These are phyloP conservation scores for Fraxinus ornus DNA, from an alignment of 305 asterid genomes.

Conservation along the genomic window DNA sequence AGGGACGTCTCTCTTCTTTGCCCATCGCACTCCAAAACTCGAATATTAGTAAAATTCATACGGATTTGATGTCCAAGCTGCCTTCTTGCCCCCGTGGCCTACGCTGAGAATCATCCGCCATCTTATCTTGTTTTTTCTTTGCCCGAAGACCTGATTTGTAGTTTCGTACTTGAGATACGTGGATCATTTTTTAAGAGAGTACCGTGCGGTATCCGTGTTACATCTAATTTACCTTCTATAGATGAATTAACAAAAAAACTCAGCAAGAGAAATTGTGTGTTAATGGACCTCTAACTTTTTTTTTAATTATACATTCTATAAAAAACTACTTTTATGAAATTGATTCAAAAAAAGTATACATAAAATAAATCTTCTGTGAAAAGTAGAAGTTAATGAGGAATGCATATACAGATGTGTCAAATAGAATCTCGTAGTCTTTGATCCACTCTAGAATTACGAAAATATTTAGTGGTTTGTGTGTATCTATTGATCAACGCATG, in stretches of 20 bases:
- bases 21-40: constrained; percentile 22
- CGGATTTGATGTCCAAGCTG: constrained; percentile 24
- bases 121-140: constrained; percentile 3
- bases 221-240: too few relatives aligned
- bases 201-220: too few relatives aligned
- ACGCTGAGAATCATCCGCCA: too few relatives aligned
- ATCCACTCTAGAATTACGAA: background rate
- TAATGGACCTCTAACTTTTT: background rate
- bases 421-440: background rate
- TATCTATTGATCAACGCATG: background rate
- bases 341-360: background rate
- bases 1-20: constrained; percentile 10
- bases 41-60: constrained; percentile 44
- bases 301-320: background rate
- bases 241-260: too few relatives aligned
- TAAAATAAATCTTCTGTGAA: too few relatives aligned
- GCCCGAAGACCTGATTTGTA: background rate
- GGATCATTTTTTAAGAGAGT: too few relatives aligned
- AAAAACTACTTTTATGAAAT: too few relatives aligned
- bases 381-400: background rate
- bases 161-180: background rate
- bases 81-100: constrained; percentile 22
- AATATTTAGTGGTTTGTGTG: background rate
- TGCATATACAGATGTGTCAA: background rate
- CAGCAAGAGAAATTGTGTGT: background rate